A percentile compares a stretch with the other conserved stretches of the same genome.
Conservation (phyloP, 2,329 filamentous ascomycete genomes). For the Alternaria longipes region DNA sequence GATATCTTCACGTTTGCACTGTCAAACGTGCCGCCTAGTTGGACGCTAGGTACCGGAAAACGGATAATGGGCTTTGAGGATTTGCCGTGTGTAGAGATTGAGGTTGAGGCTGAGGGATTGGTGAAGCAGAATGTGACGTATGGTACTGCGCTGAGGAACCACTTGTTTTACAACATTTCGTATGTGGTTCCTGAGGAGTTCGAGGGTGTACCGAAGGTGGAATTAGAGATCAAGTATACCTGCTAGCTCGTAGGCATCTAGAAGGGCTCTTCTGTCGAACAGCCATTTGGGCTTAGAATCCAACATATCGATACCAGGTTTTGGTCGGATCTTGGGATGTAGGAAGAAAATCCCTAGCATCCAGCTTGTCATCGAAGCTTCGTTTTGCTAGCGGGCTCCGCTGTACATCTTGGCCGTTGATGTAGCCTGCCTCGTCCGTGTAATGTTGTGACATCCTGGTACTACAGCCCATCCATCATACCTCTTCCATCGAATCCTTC, state of each 20-base stretch:
- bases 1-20: slow-evolving; percentile 32
- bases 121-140: slow-evolving; percentile 51
- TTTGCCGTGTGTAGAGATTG: slow-evolving; percentile 52
- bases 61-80: slow-evolving; percentile 23
- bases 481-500: neutral
- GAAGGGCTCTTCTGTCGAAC: neutral
- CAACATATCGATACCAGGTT: neutral
- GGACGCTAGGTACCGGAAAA: slow-evolving; percentile 22
- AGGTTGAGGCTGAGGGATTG: slow-evolving; percentile 52
- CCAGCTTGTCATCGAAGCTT: neutral
- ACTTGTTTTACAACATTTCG: slow-evolving; percentile 59
- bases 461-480: neutral
- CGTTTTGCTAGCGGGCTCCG: neutral
- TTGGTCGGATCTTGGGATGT: accelerated
- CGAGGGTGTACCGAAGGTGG: slow-evolving; percentile 51
- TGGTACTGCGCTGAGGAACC: slow-evolving; percentile 51
- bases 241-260: slow-evolving; percentile 36
- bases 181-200: slow-evolving; percentile 56
- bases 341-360: neutral
- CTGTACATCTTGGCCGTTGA: accelerated
- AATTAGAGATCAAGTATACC: slow-evolving; percentile 47
- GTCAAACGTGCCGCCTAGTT: slow-evolving; percentile 29
- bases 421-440: neutral
- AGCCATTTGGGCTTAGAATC: accelerated
- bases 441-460: neutral